Evolutionary conservation across 129 eudicot genomes (phyloP).

Genomic region (Silybum marianum): DNA sequence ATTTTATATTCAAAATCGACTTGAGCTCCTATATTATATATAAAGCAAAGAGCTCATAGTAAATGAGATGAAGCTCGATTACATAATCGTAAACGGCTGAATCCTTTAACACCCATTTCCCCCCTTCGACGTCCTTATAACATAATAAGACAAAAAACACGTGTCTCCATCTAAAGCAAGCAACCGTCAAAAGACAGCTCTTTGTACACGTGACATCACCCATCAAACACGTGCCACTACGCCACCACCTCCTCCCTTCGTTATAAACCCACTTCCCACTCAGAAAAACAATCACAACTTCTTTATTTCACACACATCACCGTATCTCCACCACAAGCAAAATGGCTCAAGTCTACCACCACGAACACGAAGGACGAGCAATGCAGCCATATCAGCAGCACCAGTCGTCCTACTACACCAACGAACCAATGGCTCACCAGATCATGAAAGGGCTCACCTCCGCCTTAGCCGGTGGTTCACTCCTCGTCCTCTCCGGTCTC

Average conservation of each 20-base stretch:
- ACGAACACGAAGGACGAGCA: background rate
- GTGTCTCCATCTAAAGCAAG: conserved; percentile 46
- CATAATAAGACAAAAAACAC: conserved; percentile 29
- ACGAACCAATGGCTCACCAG: conserved; percentile 38
- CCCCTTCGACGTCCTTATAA: background rate
- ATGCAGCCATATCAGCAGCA: conserved; percentile 16
- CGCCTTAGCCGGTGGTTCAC: conserved; percentile 62
- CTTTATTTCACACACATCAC: background rate
- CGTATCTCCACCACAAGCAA: background rate
- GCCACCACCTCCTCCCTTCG: conserved; percentile 22
- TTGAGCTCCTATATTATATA: too few relatives aligned
- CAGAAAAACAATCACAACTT: background rate
- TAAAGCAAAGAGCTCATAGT: too few relatives aligned
- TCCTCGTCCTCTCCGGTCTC: conserved; percentile 56
- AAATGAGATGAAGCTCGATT: too few relatives aligned
- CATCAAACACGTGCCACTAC: conserved; percentile 41
- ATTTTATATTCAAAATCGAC: too few relatives aligned
- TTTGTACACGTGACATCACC: conserved; percentile 41
- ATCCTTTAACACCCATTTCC: too few relatives aligned
- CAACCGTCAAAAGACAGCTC: conserved; percentile 40
- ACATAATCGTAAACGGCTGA: too few relatives aligned
- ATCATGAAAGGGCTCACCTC: conserved; percentile 65
- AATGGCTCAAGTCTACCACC: conserved; percentile 36
- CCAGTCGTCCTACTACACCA: background rate
- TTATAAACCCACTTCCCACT: conserved; percentile 19